Base-by-base conservation (phyloP, 139 green algal species). In the Chlamydomonas eustigma region DNA sequence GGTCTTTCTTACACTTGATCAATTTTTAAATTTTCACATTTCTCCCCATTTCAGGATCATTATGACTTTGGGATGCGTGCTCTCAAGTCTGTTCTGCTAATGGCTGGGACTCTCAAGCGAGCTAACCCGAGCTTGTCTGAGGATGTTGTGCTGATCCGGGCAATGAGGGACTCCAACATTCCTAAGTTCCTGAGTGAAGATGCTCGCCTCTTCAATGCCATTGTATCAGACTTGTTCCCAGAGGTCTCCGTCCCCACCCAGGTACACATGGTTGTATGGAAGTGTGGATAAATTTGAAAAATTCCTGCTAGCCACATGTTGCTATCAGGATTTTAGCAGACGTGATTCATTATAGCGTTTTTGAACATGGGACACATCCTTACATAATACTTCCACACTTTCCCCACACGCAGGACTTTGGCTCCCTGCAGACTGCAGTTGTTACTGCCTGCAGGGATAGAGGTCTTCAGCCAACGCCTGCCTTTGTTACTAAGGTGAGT, bases 21-120 rank as follows among this genome's bases (percentile, higher is more conserved):
- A n/a, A n/a, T n/a, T n/a, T n/a, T n/a, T n/a, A n/a, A n/a, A n/a
- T n/a, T 24, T 35, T 50, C 30, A 5, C 66, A 33, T 51, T 28
- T 6, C n/a, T 50, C 18, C 22, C 28, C 12, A n/a, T 35, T 24
- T 30, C 50, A 81, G 73, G 76, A 82, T 73, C 80, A 85, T 67
- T 85, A 85, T 79, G 92, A 96, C 83, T 96, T 96, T 88, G 92
- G 92, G 80, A 95, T 96, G 92, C 84, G 92, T 25, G 89, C 90
- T 2, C 65, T 96, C 28, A 95, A 95, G 87, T 88, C 81, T 3
- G 89, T 95, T 81, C 85, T 96, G 51, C 81, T 94, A 3, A 92
- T 91, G 83, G 92, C 92, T 4, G 92, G 90, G 52, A 64, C 44
- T 2, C 82, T 93, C 2, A 93, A 93, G 84, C 85, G 90, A 34